Evolutionary conservation across 805 yeast genomes (phyloP), one percentile per base, ranked within the genome.

Genomic region (Naumovozyma dairenensis): DNA sequence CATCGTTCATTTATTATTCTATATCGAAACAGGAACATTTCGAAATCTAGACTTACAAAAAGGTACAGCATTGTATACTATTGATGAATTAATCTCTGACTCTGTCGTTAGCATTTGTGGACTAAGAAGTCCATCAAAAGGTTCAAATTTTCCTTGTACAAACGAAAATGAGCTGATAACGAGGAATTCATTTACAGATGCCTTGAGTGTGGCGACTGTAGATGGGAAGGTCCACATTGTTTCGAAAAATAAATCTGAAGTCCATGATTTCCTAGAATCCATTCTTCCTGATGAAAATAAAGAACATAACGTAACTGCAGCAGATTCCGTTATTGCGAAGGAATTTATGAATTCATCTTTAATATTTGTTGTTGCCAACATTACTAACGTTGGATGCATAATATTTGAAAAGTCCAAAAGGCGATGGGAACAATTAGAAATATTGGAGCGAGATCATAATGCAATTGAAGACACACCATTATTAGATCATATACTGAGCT

Each of bases 311-410:
- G 21, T 45, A 10, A 36, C 34, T 12, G 37, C 39, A 29, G 36
- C 38, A 5, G 49, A 45, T 29, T 31, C 35, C 16, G 37, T 37
- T 1, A 30, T 41, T 8, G 39, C 43, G 3, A 42, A 45, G 28
- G 38, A 39, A 28, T 45, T 40, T 29, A 38, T 35, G 12, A 30
- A 37, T 3, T 34, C 40, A 3, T 28, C 35, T 5, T 22, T 41
- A 20, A 26, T 37, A 12, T 43, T 32, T 24, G 35, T 22, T 16
- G 29, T 40, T 13, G 42, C 33, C 8, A 42, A 45, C 26, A 26
- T 48, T 1, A 38, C 43, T 1, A 47, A 50, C 31, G 9, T 42
- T 17, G 53, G 55, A 2, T 43, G 51, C 22, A 24, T 40, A 2
- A 31, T 50, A 9, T 47, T 39, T 33, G 42, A 39, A 31, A 41